These are phyloP conservation scores for Syncephalastrum sp. DNA, from an alignment of 371 early-diverging fungal genomes.

Conservation along the genomic window DNA sequence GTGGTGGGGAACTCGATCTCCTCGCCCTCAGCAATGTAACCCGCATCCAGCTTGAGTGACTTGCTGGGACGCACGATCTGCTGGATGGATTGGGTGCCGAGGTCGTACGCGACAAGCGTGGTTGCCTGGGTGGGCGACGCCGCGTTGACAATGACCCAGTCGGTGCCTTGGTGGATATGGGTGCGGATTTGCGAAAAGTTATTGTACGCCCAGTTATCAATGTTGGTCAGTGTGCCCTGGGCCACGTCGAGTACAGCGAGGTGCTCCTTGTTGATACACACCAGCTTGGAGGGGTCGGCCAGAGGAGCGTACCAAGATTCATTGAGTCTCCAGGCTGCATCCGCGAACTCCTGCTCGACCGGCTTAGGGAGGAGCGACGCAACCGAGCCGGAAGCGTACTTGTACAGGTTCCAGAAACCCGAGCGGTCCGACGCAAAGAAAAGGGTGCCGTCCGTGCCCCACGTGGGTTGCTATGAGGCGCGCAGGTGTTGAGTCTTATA, in stretches of 20 bases:
- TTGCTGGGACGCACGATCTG: slow-evolving; percentile 16
- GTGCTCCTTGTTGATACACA: slow-evolving; percentile 35
- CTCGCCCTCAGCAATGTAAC: slow-evolving; percentile 61
- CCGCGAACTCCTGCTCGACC: slow-evolving; percentile 59
- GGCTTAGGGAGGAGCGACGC: slow-evolving; percentile 47
- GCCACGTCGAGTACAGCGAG: slow-evolving; percentile 53
- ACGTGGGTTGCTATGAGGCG: slow-evolving; percentile 55
- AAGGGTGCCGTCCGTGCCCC: slow-evolving; percentile 54
- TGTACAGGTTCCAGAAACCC: slow-evolving; percentile 74
- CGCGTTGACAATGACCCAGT: slow-evolving; percentile 32
- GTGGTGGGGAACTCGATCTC: slow-evolving; percentile 68
- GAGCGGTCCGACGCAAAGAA: slow-evolving; percentile 69
- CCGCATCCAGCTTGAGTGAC: slow-evolving; percentile 29
- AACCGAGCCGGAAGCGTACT: slow-evolving; percentile 27
- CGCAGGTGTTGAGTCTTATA: neutral
- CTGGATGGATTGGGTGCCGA: slow-evolving; percentile 9
- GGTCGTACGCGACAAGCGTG: slow-evolving; percentile 23
- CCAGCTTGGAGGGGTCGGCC: slow-evolving; percentile 41
- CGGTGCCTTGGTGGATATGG: slow-evolving; percentile 30
- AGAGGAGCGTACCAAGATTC: slow-evolving; percentile 39
- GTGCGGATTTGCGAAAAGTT: slow-evolving; percentile 33
- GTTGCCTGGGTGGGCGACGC: slow-evolving; percentile 24
- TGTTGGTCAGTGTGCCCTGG: slow-evolving; percentile 37
- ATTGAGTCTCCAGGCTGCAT: slow-evolving; percentile 43
- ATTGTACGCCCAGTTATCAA: slow-evolving; percentile 32